Percentiles rank a stretch among this genome's conserved stretches.
These are phyloP conservation scores for Zymoseptoria tritici DNA, from an alignment of 2,329 filamentous ascomycete species.

Conservation along the genomic window DNA sequence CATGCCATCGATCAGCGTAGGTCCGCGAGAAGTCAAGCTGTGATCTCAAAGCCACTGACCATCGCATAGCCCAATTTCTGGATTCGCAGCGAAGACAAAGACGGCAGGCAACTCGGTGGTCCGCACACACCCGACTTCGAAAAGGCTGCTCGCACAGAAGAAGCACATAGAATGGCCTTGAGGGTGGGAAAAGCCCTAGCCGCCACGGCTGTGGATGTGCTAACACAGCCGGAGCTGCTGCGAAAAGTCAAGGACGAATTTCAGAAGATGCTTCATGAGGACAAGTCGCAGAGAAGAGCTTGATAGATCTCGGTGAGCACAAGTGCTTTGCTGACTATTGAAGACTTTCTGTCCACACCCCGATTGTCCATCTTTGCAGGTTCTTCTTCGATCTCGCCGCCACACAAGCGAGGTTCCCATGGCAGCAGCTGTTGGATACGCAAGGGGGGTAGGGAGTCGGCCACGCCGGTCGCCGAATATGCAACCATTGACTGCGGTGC, in stretches of 20 bases:
- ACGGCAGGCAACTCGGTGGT: slow-evolving; percentile 27
- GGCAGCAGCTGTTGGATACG: background rate
- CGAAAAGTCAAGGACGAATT: slow-evolving; percentile 25
- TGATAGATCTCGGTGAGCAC: background rate
- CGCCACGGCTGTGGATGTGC: slow-evolving; percentile 30
- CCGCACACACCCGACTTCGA: slow-evolving; percentile 38
- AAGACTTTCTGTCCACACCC: too few relatives aligned
- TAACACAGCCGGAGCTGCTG: slow-evolving; percentile 21
- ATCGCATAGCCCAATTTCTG: slow-evolving; percentile 39
- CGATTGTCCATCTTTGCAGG: background rate
- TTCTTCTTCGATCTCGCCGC: background rate
- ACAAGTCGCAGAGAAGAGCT: background rate
- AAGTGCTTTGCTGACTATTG: too few relatives aligned
- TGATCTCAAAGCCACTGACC: background rate
- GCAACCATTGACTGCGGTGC: background rate
- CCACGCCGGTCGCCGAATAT: background rate
- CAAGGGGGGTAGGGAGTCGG: background rate
- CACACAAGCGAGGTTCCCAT: background rate
- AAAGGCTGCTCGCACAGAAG: slow-evolving; percentile 30
- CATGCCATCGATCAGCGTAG: slow-evolving; percentile 46
- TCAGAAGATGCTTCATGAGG: slow-evolving; percentile 10
- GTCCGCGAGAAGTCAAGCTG: too few relatives aligned
- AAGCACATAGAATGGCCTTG: slow-evolving; percentile 29
- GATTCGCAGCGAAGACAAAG: slow-evolving; percentile 31
- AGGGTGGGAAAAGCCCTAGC: slow-evolving; percentile 32